Conservation (phyloP, 306 rosid species). For the Boehmeria nivea region DNA sequence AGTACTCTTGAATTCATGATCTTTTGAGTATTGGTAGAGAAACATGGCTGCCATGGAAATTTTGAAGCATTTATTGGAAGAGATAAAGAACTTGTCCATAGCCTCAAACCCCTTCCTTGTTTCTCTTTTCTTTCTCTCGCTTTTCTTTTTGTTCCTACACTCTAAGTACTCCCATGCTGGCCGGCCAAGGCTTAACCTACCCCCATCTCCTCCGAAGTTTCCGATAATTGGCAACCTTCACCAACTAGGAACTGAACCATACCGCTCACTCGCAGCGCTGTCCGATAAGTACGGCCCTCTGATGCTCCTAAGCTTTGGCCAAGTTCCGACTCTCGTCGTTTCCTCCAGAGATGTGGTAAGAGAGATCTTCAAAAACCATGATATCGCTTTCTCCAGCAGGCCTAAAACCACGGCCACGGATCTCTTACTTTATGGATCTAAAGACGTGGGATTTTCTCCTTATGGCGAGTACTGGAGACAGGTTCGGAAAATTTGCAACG, state of each 20-base stretch:
- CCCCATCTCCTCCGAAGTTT: neutral
- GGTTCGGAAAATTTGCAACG: conserved; percentile 8
- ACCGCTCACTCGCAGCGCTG: neutral
- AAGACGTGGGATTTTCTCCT: neutral
- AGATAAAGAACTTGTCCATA: neutral
- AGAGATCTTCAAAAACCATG: conserved; percentile 1
- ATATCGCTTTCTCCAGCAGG: conserved; percentile 1
- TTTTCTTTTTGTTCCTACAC: neutral
- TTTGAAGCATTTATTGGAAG: too few relatives aligned
- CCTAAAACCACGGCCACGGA: neutral
- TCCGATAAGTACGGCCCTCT: conserved; percentile 15
- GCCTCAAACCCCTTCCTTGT: neutral
- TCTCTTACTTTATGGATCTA: neutral
- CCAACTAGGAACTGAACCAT: conserved; percentile 6
- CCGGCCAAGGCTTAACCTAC: neutral
- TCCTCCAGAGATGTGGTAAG: neutral
- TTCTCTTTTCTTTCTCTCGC: neutral
- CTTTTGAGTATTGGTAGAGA: too few relatives aligned
- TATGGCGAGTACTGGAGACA: conserved; percentile 10
- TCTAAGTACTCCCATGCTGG: neutral
- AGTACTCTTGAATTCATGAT: too few relatives aligned
- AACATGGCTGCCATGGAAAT: too few relatives aligned
- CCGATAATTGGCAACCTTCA: conserved; percentile 14
- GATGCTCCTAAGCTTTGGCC: conserved; percentile 11
- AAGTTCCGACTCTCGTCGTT: neutral